Percentiles rank a stretch among this genome's conserved stretches.
Conservation (phyloP, 345 rosid species). For the Melaleuca alternifolia region DNA sequence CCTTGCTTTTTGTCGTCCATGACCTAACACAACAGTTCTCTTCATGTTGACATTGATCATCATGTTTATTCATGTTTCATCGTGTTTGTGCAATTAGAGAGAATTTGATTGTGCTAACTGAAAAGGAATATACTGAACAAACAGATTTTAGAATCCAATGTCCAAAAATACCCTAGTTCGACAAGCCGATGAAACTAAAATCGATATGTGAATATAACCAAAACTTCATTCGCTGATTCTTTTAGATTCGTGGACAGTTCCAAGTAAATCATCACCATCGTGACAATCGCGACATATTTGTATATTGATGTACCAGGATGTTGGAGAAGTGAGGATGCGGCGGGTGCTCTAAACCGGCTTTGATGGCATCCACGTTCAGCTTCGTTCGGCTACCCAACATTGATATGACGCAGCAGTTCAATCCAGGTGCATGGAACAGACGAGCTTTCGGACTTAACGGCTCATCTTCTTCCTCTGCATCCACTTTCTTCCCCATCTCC, state of each 20-base stretch:
- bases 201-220: background rate
- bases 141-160: background rate
- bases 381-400: background rate
- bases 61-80: background rate
- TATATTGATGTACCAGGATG: background rate
- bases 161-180: background rate
- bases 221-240: background rate
- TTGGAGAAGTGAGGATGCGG: background rate
- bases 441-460: background rate
- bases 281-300: background rate
- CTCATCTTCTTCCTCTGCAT: background rate
- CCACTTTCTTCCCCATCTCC: background rate
- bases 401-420: background rate
- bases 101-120: background rate
- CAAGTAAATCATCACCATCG: background rate
- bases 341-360: background rate
- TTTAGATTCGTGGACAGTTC: background rate
- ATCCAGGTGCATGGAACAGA: background rate
- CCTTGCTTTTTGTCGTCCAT: conserved; percentile 7
- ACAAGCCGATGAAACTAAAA: background rate
- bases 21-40: background rate
- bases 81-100: background rate
- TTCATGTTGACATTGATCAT: background rate
- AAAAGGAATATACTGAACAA: background rate
- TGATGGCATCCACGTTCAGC: background rate